These are phyloP conservation scores for Solanum pimpinellifolium DNA, from an alignment of 257 asterid species.

Conservation along the genomic window DNA sequence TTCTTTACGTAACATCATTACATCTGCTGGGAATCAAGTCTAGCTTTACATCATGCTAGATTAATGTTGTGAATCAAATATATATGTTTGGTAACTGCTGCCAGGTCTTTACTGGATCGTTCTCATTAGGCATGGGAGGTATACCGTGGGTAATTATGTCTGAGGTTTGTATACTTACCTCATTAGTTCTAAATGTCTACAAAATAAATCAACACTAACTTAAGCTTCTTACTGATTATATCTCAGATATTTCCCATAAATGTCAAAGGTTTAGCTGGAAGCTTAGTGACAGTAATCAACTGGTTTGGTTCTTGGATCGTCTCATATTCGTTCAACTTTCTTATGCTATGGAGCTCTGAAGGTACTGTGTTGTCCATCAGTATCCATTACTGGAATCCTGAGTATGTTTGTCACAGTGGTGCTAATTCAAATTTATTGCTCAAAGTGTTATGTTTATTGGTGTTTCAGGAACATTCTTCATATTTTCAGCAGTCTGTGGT, in stretches of 20 bases:
- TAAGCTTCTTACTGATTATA: neutral
- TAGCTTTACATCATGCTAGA: neutral
- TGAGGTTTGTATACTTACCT: slow-evolving; percentile 32
- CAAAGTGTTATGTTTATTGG: neutral
- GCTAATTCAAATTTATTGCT: neutral
- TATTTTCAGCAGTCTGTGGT: slow-evolving; percentile 54
- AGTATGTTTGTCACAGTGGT: neutral
- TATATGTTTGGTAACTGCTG: neutral
- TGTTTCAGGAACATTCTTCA: slow-evolving; percentile 60
- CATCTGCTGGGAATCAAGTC: neutral
- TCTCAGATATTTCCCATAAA: slow-evolving; percentile 82
- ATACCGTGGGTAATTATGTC: slow-evolving; percentile 97
- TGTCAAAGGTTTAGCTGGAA: slow-evolving; percentile 79
- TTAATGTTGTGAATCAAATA: neutral
- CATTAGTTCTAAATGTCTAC: neutral
- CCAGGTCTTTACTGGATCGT: slow-evolving; percentile 63
- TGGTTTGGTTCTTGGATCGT: slow-evolving; percentile 86
- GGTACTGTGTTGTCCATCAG: slow-evolving; percentile 23
- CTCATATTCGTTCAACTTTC: slow-evolving; percentile 65
- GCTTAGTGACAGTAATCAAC: slow-evolving; percentile 72
- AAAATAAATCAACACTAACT: neutral
- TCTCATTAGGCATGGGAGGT: slow-evolving; percentile 87
- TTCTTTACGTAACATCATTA: neutral
- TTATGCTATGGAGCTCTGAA: slow-evolving; percentile 64
- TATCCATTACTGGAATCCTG: neutral